Conservation (phyloP, 176 grass and related monocot genomes). For the Carex pumila region DNA sequence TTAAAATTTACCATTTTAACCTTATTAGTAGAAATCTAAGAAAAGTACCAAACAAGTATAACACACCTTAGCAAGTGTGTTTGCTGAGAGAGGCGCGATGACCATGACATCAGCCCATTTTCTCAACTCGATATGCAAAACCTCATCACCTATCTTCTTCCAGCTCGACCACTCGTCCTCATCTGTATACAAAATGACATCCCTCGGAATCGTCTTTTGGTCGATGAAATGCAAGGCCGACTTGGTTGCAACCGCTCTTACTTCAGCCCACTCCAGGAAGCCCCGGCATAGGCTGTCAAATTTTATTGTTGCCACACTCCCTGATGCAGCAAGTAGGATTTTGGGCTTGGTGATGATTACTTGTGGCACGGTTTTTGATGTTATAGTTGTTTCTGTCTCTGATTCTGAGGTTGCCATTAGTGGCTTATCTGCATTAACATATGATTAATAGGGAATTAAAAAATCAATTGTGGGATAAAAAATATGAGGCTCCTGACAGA, state of each 20-base stretch:
- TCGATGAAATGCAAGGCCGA: slow-evolving; percentile 72
- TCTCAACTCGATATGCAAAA: slow-evolving; percentile 82
- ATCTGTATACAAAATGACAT: slow-evolving; percentile 61
- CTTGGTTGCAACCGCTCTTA: slow-evolving; percentile 58
- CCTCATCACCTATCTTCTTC: slow-evolving; percentile 88
- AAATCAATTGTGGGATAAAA: background rate
- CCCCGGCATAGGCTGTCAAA: slow-evolving; percentile 70
- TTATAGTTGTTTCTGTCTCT: slow-evolving; percentile 28
- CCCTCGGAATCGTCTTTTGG: slow-evolving; percentile 42
- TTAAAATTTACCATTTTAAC: background rate
- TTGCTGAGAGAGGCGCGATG: slow-evolving; percentile 78
- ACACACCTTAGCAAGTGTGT: slow-evolving; percentile 79
- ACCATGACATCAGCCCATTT: slow-evolving; percentile 98
- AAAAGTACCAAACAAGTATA: background rate
- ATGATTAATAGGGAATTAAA: background rate
- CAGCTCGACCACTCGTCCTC: slow-evolving; percentile 88
- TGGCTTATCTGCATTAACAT: background rate
- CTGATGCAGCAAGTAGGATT: slow-evolving; percentile 75
- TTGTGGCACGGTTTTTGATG: slow-evolving; percentile 26
- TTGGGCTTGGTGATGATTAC: slow-evolving; percentile 36
- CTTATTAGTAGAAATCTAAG: background rate
- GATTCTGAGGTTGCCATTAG: slow-evolving; percentile 38
- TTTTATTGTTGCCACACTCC: slow-evolving; percentile 93
- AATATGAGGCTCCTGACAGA: background rate
- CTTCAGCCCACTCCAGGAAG: slow-evolving; percentile 84